These are phyloP conservation scores for Sclerotinia glacialis DNA, from an alignment of 2,329 filamentous ascomycete genomes.

Conservation along the genomic window DNA sequence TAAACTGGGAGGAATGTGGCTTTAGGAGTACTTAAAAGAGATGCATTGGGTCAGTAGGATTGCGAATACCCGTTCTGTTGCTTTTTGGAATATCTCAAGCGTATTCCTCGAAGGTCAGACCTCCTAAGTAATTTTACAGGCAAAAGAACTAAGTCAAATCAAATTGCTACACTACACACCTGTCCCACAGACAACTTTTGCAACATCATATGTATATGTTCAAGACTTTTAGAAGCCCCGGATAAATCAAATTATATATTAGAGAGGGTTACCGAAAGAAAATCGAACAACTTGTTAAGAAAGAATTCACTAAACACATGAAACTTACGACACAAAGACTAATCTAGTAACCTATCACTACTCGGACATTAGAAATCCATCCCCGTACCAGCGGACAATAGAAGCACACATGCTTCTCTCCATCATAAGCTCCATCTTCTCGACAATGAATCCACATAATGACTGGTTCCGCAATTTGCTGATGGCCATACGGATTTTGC, in stretches of 20 bases:
- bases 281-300: neutral
- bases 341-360: neutral
- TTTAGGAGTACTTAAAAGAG: neutral
- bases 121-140: neutral
- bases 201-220: neutral
- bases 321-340: neutral
- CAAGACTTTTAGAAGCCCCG: neutral
- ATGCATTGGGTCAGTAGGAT: constrained; percentile 1
- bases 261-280: neutral
- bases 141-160: neutral
- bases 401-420: neutral
- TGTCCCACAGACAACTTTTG: neutral
- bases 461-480: neutral
- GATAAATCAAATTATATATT: neutral
- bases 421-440: neutral
- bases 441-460: neutral
- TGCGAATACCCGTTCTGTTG: constrained; percentile 17
- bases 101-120: neutral
- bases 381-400: neutral
- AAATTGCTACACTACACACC: neutral
- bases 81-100: neutral
- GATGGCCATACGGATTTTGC: neutral
- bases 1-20: neutral
- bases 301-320: neutral
- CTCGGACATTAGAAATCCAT: neutral